A percentile compares a stretch with the other conserved stretches of the same genome.
Conservation (phyloP, 2,329 filamentous ascomycete genomes). For the Ophiocordyceps polyrhachis-furcata region DNA sequence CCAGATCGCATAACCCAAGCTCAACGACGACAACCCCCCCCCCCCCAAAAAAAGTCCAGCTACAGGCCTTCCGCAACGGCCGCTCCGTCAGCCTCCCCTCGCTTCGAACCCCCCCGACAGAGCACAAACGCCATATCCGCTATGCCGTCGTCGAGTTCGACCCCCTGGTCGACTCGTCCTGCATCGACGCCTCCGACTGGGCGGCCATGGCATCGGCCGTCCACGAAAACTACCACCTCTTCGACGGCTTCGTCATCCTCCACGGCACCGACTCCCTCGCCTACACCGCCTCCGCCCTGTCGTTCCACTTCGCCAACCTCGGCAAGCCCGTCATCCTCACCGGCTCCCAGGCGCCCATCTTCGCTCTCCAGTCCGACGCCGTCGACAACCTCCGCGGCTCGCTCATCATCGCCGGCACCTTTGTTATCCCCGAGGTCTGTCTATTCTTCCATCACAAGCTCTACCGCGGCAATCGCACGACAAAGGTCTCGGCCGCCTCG, state of each 20-base stretch:
- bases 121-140: conserved; percentile 63
- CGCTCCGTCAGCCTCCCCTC: conserved; percentile 37
- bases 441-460: conserved; percentile 87
- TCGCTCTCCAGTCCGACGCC: conserved; percentile 77
- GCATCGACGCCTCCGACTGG: conserved; percentile 75
- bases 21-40: background rate
- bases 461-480: conserved; percentile 73
- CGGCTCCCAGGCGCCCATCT: conserved; percentile 68
- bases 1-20: background rate
- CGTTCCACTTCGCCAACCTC: conserved; percentile 82
- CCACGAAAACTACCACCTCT: conserved; percentile 68
- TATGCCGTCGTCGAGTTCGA: conserved; percentile 75
- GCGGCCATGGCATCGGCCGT: conserved; percentile 66
- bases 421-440: conserved; percentile 83
- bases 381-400: conserved; percentile 80
- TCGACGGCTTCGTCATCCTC: conserved; percentile 79
- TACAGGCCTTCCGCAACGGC: conserved; percentile 33
- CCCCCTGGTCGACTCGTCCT: conserved; percentile 72
- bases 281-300: conserved; percentile 77
- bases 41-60: conserved; percentile 19
- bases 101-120: conserved; percentile 61
- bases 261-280: conserved; percentile 82
- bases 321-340: conserved; percentile 85
- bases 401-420: conserved; percentile 77
- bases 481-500: conserved; percentile 70